phyloP scores from a whole-genome alignment of 345 rosid species.

The Hypericum androsaemum region DNA sequence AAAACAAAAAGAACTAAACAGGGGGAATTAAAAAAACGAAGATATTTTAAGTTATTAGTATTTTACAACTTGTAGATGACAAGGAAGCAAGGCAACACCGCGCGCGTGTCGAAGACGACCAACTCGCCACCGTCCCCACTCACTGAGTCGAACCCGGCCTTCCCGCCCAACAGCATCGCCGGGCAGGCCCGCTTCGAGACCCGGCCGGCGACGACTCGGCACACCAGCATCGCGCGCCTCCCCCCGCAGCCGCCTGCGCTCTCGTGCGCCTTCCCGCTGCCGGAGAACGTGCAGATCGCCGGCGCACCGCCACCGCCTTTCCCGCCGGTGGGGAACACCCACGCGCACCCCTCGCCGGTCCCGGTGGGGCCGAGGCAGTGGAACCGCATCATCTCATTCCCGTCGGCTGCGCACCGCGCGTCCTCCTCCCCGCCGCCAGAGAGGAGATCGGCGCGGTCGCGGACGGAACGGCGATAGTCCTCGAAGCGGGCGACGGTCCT shows the following conservation, averaged over 20 bases:
- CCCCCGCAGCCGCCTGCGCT: conserved; percentile 78
- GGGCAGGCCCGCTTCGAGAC: conserved; percentile 38
- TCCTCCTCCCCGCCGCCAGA: conserved; percentile 42
- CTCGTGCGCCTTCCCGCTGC: conserved; percentile 76
- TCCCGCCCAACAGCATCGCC: conserved; percentile 33
- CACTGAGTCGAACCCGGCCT: conserved; percentile 76
- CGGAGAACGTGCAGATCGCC: conserved; percentile 58
- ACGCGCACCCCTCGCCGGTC: conserved; percentile 29
- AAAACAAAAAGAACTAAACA: conserved; percentile 6
- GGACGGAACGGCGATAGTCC: conserved; percentile 76
- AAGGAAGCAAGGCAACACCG: conserved; percentile 90
- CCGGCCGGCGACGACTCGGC: conserved; percentile 89
- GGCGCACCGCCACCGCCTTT: conserved; percentile 34
- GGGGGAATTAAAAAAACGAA: conserved; percentile 2
- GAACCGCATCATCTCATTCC: conserved; percentile 96
- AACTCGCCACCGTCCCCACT: conserved; percentile 76
- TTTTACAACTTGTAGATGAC: conserved; percentile 79
- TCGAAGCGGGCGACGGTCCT: conserved; percentile 66
- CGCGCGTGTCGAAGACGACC: conserved; percentile 75
- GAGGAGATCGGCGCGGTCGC: conserved; percentile 36
- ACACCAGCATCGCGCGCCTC: conserved; percentile 85
- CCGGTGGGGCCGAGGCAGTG: conserved; percentile 65
- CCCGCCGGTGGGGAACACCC: conserved; percentile 37
- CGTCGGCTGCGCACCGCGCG: conserved; percentile 82
- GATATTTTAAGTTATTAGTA: conserved; percentile 11